Base-by-base conservation (phyloP, 2,329 filamentous ascomycete genomes). In the Lecanicillium sp. region DNA sequence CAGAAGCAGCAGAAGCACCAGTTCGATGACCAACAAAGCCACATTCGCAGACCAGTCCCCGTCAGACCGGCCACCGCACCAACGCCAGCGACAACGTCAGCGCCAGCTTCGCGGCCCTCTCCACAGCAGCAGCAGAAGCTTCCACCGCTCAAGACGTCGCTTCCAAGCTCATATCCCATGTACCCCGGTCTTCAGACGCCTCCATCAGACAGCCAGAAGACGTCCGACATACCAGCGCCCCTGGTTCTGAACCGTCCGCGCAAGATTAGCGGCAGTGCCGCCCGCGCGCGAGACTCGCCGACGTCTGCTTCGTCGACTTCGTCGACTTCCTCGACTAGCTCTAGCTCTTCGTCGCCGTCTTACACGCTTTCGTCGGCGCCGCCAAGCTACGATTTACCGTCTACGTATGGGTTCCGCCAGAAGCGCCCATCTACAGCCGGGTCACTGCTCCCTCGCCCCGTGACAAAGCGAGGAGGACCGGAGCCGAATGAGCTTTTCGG, bases 401-500 rank as follows among this genome's bases (percentile, higher is more conserved):
- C 22, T 25, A 25, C 22, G 7, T 25, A 25, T 25, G 6, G 7
- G 7, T 25, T 25, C 22, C 22, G 22, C 34, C 31, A 41, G 41
- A 28, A 33, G 14, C 28, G 31, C 3, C 38, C 33, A 12, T 40
- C 38, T 9, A 18, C 38, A 1, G 33, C 33, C 3, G 13, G 9
- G 4, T 19, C 25, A 4, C 28, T 18, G 6, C 19, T 28, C 32
- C 42, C 37, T 15, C 40, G 16, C 18, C 41, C 42, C 51, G 55
- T 53, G 55, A 59, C n/a, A 35, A 29, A 12, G n/a, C n/a, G n/a
- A n/a, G 29, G 31, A 14, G 20, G 12, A n/a, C 20, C 60, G 9
- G 55, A 58, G 25, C 66, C 65, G 0, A 69, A 73, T 12, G 74
- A 77, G 48, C 54, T 73, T 6, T 75, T 80, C 42, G 62, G 62